phyloP scores from a whole-genome alignment of 495 filamentous ascomycete species.

The Aspergillus avenaceus region DNA sequence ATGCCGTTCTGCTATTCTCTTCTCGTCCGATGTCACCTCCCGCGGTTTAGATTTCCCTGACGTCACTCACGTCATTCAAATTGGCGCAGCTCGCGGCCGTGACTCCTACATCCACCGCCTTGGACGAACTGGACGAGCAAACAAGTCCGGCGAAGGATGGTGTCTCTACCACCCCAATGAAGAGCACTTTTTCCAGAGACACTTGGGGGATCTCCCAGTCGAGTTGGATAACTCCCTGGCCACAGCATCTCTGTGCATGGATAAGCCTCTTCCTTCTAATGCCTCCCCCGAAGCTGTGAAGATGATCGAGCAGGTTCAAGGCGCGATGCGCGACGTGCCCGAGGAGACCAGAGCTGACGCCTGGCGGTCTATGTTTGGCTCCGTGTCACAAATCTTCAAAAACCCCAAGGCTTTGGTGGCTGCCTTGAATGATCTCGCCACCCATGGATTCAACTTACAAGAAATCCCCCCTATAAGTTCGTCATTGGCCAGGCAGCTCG shows the following conservation, averaged over 20 bases:
- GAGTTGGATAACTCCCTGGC: conserved; percentile 49
- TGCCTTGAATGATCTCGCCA: conserved; percentile 58
- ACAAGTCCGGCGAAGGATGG: conserved; percentile 77
- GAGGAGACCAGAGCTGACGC: conserved; percentile 41
- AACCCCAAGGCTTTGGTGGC: conserved; percentile 39
- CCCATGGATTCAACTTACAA: conserved; percentile 57
- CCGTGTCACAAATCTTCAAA: conserved; percentile 21
- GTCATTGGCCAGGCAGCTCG: too few species aligned
- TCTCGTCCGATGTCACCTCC: conserved; percentile 92
- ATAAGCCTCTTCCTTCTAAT: conserved; percentile 18
- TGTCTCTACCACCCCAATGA: conserved; percentile 64
- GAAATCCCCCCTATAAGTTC: conserved; percentile 50
- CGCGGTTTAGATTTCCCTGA: conserved; percentile 82
- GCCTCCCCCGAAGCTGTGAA: conserved; percentile 23
- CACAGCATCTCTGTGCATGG: conserved; percentile 52
- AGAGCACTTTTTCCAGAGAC: conserved; percentile 36
- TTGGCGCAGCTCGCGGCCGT: conserved; percentile 55
- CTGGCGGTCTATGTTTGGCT: conserved; percentile 51
- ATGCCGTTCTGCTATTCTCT: conserved; percentile 63
- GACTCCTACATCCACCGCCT: conserved; percentile 73
- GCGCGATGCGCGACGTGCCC: conserved; percentile 30
- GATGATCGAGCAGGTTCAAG: conserved; percentile 30
- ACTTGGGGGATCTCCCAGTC: conserved; percentile 62
- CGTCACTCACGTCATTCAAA: conserved; percentile 69
- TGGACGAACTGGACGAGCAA: conserved; percentile 69